Conservation (phyloP, 352 stramenopile genomes). For the Pythium vanterpoolii region DNA sequence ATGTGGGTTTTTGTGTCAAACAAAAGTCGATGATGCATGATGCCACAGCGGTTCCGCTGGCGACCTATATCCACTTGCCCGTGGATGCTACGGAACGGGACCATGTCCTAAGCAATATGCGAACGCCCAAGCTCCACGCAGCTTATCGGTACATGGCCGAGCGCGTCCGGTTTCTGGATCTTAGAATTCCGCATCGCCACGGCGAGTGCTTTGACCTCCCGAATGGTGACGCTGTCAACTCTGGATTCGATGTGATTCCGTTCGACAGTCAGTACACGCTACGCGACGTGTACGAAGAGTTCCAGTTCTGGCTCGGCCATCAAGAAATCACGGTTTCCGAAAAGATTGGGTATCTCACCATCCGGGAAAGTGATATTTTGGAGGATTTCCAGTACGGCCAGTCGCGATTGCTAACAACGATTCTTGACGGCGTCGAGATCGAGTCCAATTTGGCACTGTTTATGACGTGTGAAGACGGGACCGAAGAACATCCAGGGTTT, state of each 20-base stretch:
- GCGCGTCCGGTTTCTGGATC: slow-evolving; percentile 7
- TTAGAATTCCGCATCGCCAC: neutral
- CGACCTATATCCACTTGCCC: slow-evolving; percentile 16
- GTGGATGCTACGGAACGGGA: neutral
- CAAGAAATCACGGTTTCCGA: slow-evolving; percentile 17
- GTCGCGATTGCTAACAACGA: slow-evolving; percentile 2
- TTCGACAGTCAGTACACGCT: neutral
- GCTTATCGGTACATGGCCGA: neutral
- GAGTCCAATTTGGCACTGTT: slow-evolving; percentile 12
- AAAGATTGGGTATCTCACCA: neutral
- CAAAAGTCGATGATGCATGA: neutral
- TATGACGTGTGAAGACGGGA: neutral
- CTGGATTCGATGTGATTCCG: slow-evolving; percentile 4
- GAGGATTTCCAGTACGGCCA: slow-evolving; percentile 6
- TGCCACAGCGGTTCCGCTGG: neutral
- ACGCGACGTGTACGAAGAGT: slow-evolving; percentile 9
- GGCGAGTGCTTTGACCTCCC: neutral
- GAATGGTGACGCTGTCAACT: slow-evolving; percentile 2
- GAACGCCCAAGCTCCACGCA: neutral
- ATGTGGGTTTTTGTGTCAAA: too few species aligned
- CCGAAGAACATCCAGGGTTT: neutral
- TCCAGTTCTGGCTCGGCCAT: slow-evolving; percentile 7
- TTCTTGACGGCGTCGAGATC: slow-evolving; percentile 4
- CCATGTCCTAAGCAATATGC: neutral
- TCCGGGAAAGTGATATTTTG: slow-evolving; percentile 15